A percentile compares a stretch with the other conserved stretches of the same genome.
Conservation (phyloP, 164 flowering plant species). For the Vitis vinifera region DNA sequence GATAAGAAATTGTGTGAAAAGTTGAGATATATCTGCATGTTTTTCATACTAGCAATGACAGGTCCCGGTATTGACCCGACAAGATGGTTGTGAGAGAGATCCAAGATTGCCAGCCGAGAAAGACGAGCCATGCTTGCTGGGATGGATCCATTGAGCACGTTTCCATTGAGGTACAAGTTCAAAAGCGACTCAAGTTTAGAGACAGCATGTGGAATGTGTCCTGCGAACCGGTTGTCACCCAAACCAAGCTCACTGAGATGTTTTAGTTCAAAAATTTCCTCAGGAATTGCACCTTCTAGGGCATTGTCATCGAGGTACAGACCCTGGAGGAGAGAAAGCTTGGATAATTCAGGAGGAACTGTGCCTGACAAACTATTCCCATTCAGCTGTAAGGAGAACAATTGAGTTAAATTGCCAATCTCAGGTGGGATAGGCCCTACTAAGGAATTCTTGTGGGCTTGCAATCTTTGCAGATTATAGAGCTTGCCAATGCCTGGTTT, state of each 20-base stretch:
- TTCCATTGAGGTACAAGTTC: conserved; percentile 53
- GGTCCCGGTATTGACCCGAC: conserved; percentile 56
- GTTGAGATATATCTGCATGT: conserved; percentile 50
- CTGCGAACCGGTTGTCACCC: conserved; percentile 49
- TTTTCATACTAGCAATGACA: conserved; percentile 43
- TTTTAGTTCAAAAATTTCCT: conserved; percentile 39
- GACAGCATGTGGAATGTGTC: conserved; percentile 53
- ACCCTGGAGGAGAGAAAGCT: conserved; percentile 62
- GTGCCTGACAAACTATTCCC: conserved; percentile 44
- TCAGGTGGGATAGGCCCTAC: conserved; percentile 47
- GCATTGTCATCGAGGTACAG: conserved; percentile 45
- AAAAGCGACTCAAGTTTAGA: conserved; percentile 60
- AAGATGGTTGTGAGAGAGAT: conserved; percentile 70
- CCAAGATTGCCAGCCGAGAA: conserved; percentile 38
- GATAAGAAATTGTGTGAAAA: conserved; percentile 57
- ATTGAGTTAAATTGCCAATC: conserved; percentile 47
- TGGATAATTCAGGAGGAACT: conserved; percentile 49
- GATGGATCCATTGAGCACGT: conserved; percentile 64
- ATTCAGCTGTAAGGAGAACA: conserved; percentile 30
- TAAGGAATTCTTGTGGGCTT: conserved; percentile 33
- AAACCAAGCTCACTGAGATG: conserved; percentile 45
- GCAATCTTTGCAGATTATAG: conserved; percentile 25
- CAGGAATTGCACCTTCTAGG: conserved; percentile 64
- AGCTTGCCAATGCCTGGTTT: conserved; percentile 42
- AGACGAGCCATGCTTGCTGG: conserved; percentile 50